A percentile compares a stretch with the other conserved stretches of the same genome.
Evolutionary conservation across 2,329 filamentous ascomycete genomes (phyloP).

Genomic region (Lecanicillium sp.): DNA sequence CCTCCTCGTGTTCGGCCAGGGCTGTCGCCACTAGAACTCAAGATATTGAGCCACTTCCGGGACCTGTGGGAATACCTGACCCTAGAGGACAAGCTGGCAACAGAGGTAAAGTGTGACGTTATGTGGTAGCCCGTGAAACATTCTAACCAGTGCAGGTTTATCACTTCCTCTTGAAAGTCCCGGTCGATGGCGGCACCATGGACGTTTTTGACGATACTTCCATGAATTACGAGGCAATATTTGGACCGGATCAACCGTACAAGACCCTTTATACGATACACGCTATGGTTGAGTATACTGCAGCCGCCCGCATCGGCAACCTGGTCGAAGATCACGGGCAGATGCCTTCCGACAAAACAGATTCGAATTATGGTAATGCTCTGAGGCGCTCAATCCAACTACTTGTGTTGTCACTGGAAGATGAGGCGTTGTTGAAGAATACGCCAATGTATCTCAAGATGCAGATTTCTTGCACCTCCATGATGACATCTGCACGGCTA

Average conservation of each 20-base stretch:
- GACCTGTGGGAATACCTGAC: slow-evolving; percentile 76
- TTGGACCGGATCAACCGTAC: slow-evolving; percentile 62
- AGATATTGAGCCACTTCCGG: slow-evolving; percentile 75
- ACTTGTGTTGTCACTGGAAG: slow-evolving; percentile 1
- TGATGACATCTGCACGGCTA: slow-evolving; percentile 1
- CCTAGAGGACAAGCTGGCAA: slow-evolving; percentile 61
- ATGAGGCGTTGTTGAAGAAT: neutral
- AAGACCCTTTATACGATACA: slow-evolving; percentile 67
- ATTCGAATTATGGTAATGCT: neutral
- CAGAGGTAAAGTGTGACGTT: slow-evolving; percentile 43
- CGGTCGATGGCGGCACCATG: slow-evolving; percentile 56
- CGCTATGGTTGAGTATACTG: slow-evolving; percentile 56
- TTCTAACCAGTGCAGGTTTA: slow-evolving; percentile 46
- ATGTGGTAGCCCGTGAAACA: too few relatives aligned
- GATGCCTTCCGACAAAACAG: slow-evolving; percentile 6
- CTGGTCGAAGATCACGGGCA: neutral
- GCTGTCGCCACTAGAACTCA: slow-evolving; percentile 61
- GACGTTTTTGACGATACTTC: slow-evolving; percentile 47
- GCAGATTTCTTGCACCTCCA: neutral
- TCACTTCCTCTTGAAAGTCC: slow-evolving; percentile 61
- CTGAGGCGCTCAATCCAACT: neutral
- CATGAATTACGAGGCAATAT: slow-evolving; percentile 52
- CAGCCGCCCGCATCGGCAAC: slow-evolving; percentile 26
- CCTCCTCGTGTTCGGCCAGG: slow-evolving; percentile 39
- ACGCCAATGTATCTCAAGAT: neutral